Conservation (phyloP, 305 asterid species). For the Fraxinus floribunda region DNA sequence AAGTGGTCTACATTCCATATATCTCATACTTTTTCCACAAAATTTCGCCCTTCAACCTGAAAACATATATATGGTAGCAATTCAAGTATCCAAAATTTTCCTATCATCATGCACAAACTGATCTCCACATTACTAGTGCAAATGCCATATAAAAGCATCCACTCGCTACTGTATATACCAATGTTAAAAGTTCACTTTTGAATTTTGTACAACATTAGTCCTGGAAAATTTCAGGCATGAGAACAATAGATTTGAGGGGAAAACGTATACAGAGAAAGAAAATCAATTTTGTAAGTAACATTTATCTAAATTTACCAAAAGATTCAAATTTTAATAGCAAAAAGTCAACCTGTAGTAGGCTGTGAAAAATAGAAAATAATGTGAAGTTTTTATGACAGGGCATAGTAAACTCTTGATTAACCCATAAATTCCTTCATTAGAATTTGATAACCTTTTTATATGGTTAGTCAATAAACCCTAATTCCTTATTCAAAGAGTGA, state of each 20-base stretch:
- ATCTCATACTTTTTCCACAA: background rate
- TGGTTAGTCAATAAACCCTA: background rate
- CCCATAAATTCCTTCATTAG: background rate
- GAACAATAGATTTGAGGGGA: background rate
- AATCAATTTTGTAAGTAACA: background rate
- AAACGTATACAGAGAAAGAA: background rate
- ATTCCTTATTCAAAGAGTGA: background rate
- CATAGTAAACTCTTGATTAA: background rate
- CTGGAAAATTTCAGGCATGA: background rate
- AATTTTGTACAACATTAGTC: background rate
- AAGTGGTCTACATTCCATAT: background rate
- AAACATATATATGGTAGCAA: background rate
- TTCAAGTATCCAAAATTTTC: background rate
- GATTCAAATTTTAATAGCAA: background rate
- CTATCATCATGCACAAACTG: background rate
- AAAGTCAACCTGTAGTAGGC: background rate
- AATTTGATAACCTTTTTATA: background rate
- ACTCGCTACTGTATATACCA: background rate
- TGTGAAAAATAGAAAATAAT: background rate
- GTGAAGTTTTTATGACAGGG: background rate
- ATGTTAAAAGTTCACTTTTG: background rate
- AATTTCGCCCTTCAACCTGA: background rate
- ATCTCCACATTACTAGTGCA: background rate
- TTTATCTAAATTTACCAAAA: background rate
- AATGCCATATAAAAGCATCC: background rate